Evolutionary conservation across 2,329 filamentous ascomycete genomes (phyloP).

Genomic region (Dactylellina drechsleri): DNA sequence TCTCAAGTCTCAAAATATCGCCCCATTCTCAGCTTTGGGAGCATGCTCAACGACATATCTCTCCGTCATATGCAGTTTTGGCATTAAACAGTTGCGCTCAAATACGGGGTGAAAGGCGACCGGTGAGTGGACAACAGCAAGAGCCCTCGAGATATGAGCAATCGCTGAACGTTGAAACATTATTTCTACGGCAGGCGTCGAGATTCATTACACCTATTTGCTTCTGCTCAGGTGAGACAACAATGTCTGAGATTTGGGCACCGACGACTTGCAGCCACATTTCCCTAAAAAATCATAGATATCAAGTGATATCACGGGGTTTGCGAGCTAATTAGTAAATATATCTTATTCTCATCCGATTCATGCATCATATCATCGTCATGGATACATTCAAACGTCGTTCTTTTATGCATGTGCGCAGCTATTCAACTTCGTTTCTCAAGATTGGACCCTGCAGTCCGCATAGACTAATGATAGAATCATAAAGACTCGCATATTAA

Average conservation of each 20-base stretch:
- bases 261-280: neutral
- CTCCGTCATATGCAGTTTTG: constrained; percentile 11
- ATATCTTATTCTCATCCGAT: neutral
- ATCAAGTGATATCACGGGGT: constrained; percentile 17
- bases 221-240: constrained; percentile 27
- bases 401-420: constrained; percentile 3
- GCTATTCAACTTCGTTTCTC: neutral
- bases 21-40: constrained; percentile 13
- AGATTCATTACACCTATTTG: constrained; percentile 8
- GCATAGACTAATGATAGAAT: constrained; percentile 5
- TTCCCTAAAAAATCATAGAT: neutral
- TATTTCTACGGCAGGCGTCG: constrained; percentile 1
- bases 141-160: neutral
- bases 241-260: constrained; percentile 34
- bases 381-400: neutral
- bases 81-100: constrained; percentile 28
- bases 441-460: neutral
- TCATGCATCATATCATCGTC: neutral
- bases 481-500: constrained; percentile 23
- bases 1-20: constrained; percentile 1
- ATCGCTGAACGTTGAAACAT: neutral
- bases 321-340: constrained; percentile 2
- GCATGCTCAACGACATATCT: neutral
- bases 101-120: constrained; percentile 24
- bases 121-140: neutral